Conservation (phyloP, 208 protist species). For the Leishmania tarentolae region DNA sequence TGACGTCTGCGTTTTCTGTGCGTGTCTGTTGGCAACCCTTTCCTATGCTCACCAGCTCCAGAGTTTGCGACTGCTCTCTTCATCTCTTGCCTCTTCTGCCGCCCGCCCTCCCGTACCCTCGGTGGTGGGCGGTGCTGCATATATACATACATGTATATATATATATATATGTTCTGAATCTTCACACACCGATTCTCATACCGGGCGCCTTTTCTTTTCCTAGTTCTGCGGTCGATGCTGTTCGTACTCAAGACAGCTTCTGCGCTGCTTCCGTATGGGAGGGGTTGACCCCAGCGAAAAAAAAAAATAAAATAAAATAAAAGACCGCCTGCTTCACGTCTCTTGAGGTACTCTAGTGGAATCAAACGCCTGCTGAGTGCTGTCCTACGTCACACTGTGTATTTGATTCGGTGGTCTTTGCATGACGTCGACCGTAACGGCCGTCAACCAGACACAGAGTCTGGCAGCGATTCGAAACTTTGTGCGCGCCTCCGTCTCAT, state of each 20-base stretch:
- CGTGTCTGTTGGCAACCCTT: neutral
- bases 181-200: neutral
- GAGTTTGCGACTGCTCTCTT: neutral
- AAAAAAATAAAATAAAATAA: no score
- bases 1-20: neutral
- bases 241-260: no score
- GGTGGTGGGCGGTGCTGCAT: no score
- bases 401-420: neutral
- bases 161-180: no score
- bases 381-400: neutral
- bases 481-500: constrained; percentile 70
- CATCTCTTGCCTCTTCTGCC: neutral
- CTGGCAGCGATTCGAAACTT: constrained; percentile 85
- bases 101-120: no score
- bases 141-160: no score
- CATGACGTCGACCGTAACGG: constrained; percentile 44
- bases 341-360: neutral
- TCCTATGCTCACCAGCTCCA: neutral
- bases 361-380: neutral
- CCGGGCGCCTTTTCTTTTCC: neutral
- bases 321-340: neutral
- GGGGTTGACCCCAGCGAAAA: neutral
- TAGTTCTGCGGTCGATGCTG: neutral
- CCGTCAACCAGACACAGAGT: constrained; percentile 75
- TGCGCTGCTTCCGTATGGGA: neutral